A percentile compares a stretch with the other conserved stretches of the same genome.
phyloP scores from a whole-genome alignment of 148 eudicot genomes.

The Cornus controversa region DNA sequence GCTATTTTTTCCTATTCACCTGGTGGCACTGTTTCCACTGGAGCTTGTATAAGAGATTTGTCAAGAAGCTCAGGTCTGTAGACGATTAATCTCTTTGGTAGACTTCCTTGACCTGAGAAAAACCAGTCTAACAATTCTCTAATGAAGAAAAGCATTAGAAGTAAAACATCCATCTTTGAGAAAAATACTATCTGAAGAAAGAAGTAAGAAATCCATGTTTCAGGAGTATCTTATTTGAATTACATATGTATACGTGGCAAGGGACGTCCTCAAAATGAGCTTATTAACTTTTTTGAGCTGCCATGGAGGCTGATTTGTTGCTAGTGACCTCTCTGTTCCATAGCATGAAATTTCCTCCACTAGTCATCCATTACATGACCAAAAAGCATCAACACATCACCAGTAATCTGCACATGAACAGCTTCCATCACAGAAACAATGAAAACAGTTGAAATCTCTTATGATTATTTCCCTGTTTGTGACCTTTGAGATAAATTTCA shows the following conservation, averaged over 20 bases:
- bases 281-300: background rate
- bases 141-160: background rate
- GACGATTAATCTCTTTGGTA: background rate
- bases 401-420: slow-evolving; percentile 54
- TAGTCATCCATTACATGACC: background rate
- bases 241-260: too few relatives aligned
- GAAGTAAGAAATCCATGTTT: background rate
- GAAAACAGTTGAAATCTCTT: slow-evolving; percentile 51
- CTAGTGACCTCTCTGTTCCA: slow-evolving; percentile 1
- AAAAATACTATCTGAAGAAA: too few relatives aligned
- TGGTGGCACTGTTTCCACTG: too few relatives aligned
- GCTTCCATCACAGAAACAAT: slow-evolving; percentile 36
- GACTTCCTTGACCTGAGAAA: background rate
- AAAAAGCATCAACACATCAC: slow-evolving; percentile 12
- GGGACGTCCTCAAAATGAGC: background rate
- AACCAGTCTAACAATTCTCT: background rate
- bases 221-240: background rate
- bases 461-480: slow-evolving; percentile 38
- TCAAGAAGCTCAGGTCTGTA: background rate
- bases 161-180: background rate
- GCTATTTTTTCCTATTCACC: too few relatives aligned
- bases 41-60: background rate
- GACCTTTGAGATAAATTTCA: slow-evolving; percentile 39
- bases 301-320: background rate
- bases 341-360: background rate